Conservation (phyloP, 2,329 filamentous ascomycete genomes). For the Drechslerella coelobrocha region DNA sequence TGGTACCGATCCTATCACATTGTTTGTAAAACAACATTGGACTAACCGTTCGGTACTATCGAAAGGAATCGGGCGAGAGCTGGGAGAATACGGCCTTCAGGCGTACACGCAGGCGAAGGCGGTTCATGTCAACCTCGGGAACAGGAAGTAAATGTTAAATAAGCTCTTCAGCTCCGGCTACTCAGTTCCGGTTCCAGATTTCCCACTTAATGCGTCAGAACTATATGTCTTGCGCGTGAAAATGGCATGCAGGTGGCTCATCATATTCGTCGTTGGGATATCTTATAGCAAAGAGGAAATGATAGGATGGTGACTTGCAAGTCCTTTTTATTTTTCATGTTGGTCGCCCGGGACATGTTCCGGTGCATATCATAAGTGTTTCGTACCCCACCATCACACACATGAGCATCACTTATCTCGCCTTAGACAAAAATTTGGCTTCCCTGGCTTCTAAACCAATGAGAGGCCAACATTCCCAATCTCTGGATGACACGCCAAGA, state of each 20-base stretch:
- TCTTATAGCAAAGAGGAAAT: conserved; percentile 23
- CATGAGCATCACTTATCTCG: conserved; percentile 39
- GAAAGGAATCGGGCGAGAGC: conserved; percentile 63
- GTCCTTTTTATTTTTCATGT: conserved; percentile 6
- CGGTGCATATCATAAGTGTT: conserved; percentile 34
- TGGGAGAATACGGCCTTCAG: conserved; percentile 56
- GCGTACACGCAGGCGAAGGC: conserved; percentile 61
- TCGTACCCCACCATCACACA: conserved; percentile 25
- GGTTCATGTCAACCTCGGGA: conserved; percentile 57
- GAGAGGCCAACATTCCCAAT: conserved; percentile 40
- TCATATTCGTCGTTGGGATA: neutral
- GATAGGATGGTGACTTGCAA: neutral
- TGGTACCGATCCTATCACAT: neutral
- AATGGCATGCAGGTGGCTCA: conserved; percentile 14
- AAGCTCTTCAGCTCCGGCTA: neutral
- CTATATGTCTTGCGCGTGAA: conserved; percentile 42
- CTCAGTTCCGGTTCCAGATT: conserved; percentile 32
- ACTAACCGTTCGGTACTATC: neutral
- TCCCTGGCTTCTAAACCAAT: conserved; percentile 33
- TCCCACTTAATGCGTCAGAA: conserved; percentile 28
- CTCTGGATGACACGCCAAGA: conserved; percentile 45
- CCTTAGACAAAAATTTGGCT: conserved; percentile 21
- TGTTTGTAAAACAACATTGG: conserved; percentile 2
- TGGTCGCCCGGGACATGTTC: conserved; percentile 26
- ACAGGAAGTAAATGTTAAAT: conserved; percentile 50